A percentile compares a stretch with the other conserved stretches of the same genome.
These are phyloP conservation scores for Prototheca stagnorum DNA, from an alignment of 163 green algal genomes.

Conservation along the genomic window DNA sequence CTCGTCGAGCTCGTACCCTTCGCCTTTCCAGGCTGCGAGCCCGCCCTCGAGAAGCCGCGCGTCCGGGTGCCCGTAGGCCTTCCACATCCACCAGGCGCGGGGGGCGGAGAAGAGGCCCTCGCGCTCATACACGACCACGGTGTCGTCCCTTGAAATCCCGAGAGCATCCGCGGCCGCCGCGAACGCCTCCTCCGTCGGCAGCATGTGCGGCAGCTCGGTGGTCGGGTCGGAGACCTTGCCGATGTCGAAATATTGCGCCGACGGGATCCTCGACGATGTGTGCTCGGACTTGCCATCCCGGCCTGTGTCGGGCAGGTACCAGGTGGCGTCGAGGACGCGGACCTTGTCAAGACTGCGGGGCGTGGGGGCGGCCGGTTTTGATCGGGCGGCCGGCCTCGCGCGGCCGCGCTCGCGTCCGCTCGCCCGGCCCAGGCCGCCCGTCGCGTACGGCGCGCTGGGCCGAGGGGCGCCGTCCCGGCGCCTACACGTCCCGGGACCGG, in stretches of 20 bases:
- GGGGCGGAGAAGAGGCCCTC: constrained; percentile 61
- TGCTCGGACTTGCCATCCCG: constrained; percentile 47
- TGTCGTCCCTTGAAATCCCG: constrained; percentile 40
- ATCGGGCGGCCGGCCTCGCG: too few species aligned
- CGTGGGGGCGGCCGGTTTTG: not conserved
- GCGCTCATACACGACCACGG: constrained; percentile 83
- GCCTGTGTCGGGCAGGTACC: constrained; percentile 64
- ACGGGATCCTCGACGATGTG: constrained; percentile 41
- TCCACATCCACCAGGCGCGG: constrained; percentile 72
- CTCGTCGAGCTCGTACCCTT: constrained; percentile 31
- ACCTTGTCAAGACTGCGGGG: constrained; percentile 4
- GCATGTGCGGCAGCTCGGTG: constrained; percentile 76
- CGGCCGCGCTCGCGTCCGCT: too few species aligned
- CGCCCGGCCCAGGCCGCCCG: too few species aligned
- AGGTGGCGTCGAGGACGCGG: constrained; percentile 66
- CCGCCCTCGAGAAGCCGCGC: constrained; percentile 84
- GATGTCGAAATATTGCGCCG: constrained; percentile 73
- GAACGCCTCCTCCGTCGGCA: constrained; percentile 63
- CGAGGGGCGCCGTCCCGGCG: too few species aligned
- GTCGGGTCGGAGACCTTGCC: constrained; percentile 43
- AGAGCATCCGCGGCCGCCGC: constrained; percentile 63
- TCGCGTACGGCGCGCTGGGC: too few species aligned
- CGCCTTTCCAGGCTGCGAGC: constrained; percentile 52
- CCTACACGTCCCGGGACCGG: too few species aligned
- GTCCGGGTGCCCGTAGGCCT: constrained; percentile 50